Evolutionary conservation across 192 early-diverging fungal genomes (phyloP).

Genomic region (Haplosporangium gracile): DNA sequence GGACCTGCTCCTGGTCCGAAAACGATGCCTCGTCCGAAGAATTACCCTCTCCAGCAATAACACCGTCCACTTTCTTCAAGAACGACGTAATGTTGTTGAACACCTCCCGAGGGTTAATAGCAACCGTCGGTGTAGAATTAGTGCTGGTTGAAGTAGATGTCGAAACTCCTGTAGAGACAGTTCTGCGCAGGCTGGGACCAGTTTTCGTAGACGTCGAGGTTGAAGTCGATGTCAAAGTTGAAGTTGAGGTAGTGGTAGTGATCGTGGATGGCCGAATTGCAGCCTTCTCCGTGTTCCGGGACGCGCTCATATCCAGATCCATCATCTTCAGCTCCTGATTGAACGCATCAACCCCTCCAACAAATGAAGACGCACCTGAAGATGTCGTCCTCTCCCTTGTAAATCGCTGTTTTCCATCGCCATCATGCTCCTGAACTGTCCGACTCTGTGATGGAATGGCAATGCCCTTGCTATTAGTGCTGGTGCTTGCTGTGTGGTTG

Average conservation of each 20-base stretch:
- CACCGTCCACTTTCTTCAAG: constrained; percentile 42
- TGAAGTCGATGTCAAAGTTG: neutral
- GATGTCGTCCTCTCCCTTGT: neutral
- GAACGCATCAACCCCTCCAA: constrained; percentile 43
- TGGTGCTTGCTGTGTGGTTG: neutral
- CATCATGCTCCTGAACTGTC: neutral
- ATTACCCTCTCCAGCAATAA: constrained; percentile 29
- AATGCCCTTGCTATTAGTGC: constrained; percentile 4
- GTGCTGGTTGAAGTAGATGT: constrained; percentile 14
- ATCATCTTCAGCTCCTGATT: constrained; percentile 50
- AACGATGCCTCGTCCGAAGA: constrained; percentile 29
- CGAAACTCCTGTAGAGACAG: constrained; percentile 21
- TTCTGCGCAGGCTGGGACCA: neutral
- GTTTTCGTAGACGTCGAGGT: neutral
- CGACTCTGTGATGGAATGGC: neutral
- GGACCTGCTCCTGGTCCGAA: constrained; percentile 9
- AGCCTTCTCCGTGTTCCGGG: neutral
- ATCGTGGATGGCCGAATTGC: neutral
- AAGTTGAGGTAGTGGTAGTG: constrained; percentile 1
- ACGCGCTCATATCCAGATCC: constrained; percentile 14
- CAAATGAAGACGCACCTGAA: constrained; percentile 37
- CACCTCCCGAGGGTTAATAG: constrained; percentile 23
- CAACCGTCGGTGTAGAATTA: neutral
- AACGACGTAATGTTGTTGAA: constrained; percentile 38
- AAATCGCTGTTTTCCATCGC: neutral